phyloP scores from a whole-genome alignment of 164 flowering plant species.

The Vitis rupestris region DNA sequence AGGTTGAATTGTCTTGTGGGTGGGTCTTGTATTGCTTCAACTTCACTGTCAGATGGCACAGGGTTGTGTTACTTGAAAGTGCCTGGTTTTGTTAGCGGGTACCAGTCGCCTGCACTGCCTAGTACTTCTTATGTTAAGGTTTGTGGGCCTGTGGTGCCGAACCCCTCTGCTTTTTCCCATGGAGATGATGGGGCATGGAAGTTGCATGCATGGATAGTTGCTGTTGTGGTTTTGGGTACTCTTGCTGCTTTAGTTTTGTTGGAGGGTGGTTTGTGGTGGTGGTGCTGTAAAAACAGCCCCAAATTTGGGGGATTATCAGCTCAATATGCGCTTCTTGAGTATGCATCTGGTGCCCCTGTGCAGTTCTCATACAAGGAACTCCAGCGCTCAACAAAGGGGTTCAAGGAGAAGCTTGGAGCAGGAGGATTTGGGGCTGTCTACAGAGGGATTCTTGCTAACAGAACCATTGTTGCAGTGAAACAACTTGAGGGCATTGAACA shows the following conservation, averaged over 20 bases:
- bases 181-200: conserved; percentile 8
- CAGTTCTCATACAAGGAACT: conserved; percentile 66
- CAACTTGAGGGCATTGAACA: conserved; percentile 73
- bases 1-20: conserved; percentile 54
- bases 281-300: conserved; percentile 43
- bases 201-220: conserved; percentile 40
- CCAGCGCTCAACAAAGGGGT: conserved; percentile 50
- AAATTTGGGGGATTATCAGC: conserved; percentile 41
- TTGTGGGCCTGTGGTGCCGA: conserved; percentile 49
- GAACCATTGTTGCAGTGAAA: conserved; percentile 58
- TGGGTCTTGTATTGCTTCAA: conserved; percentile 59
- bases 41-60: conserved; percentile 65
- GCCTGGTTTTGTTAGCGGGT: conserved; percentile 56
- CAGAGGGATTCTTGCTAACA: conserved; percentile 51
- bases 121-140: conserved; percentile 77
- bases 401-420: conserved; percentile 71
- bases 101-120: conserved; percentile 62
- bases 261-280: conserved; percentile 59
- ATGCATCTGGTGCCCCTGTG: conserved; percentile 76
- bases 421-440: conserved; percentile 80
- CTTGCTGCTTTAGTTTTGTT: conserved; percentile 30
- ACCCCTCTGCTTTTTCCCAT: conserved; percentile 22
- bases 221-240: conserved; percentile 37
- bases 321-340: conserved; percentile 69
- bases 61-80: conserved; percentile 62